A percentile compares a stretch with the other conserved stretches of the same genome.
These are phyloP conservation scores for Coemansia sp. DNA, from an alignment of 192 early-diverging fungal species.

Conservation along the genomic window DNA sequence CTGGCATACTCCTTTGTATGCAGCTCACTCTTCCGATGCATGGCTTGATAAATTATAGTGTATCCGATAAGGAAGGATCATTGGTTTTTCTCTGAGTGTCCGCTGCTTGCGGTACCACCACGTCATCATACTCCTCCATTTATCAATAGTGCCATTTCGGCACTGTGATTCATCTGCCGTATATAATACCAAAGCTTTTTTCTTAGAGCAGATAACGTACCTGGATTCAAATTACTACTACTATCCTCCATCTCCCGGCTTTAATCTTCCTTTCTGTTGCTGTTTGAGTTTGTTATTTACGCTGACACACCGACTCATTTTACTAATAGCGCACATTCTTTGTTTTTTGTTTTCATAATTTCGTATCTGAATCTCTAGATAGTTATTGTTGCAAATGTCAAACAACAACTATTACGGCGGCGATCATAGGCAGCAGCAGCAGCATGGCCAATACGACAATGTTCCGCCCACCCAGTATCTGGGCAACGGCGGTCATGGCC, in stretches of 20 bases:
- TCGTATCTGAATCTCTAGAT: not conserved
- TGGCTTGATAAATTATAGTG: conserved; percentile 4
- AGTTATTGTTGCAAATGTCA: conserved; percentile 27
- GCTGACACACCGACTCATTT: no score
- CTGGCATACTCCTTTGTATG: not conserved
- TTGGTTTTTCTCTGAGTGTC: not conserved
- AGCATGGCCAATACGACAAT: conserved; percentile 44
- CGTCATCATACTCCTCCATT: not conserved
- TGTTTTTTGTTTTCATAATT: conserved; percentile 3
- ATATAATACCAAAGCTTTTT: not conserved
- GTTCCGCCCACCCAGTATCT: conserved; percentile 56
- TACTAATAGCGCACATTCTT: not conserved
- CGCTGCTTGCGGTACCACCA: not conserved
- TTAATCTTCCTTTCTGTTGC: not conserved
- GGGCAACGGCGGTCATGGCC: conserved; percentile 31
- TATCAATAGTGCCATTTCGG: not conserved
- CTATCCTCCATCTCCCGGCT: not conserved
- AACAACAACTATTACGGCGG: conserved; percentile 28
- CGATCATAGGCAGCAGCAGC: conserved; percentile 9
- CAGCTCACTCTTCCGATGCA: not conserved
- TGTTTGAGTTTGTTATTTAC: not conserved
- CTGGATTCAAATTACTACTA: not conserved
- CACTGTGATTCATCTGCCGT: not conserved
- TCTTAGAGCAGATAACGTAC: not conserved
- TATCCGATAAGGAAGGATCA: not conserved